phyloP scores from a whole-genome alignment of 768 basidiomycete species.

The Tulasnella sp. region DNA sequence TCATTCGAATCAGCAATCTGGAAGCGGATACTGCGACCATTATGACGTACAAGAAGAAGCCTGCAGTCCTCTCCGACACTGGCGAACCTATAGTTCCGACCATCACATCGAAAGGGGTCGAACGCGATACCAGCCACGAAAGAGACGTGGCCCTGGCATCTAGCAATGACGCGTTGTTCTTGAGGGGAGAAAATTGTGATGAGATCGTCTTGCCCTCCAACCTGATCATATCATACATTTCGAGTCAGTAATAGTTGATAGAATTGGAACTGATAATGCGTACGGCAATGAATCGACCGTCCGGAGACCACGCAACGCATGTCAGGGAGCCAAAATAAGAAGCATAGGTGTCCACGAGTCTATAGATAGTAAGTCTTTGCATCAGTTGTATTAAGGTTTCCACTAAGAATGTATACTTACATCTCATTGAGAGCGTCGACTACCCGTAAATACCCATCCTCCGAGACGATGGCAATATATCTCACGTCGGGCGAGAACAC shows the following conservation, averaged over 20 bases:
- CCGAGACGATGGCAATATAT: slow-evolving; percentile 80
- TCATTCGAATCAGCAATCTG: slow-evolving; percentile 15
- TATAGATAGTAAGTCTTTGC: slow-evolving; percentile 29
- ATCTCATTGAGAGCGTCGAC: slow-evolving; percentile 82
- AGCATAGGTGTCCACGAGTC: slow-evolving; percentile 86
- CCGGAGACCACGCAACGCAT: slow-evolving; percentile 90
- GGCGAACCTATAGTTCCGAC: slow-evolving; percentile 77
- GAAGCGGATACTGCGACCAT: slow-evolving; percentile 11
- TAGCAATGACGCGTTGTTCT: slow-evolving; percentile 88
- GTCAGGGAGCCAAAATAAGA: slow-evolving; percentile 91
- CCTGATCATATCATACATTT: slow-evolving; percentile 34
- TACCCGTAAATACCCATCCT: slow-evolving; percentile 84
- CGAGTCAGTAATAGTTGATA: background rate
- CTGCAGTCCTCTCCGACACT: slow-evolving; percentile 98
- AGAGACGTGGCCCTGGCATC: slow-evolving; percentile 94
- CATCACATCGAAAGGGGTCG: slow-evolving; percentile 80
- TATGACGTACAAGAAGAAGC: slow-evolving; percentile 59
- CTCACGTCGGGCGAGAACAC: slow-evolving; percentile 90
- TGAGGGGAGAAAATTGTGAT: slow-evolving; percentile 89
- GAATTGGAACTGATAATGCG: background rate
- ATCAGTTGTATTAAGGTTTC: too few species aligned
- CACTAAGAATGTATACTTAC: slow-evolving; percentile 37
- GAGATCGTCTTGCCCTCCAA: slow-evolving; percentile 95
- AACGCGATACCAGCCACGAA: slow-evolving; percentile 87
- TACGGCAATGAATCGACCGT: slow-evolving; percentile 86